Evolutionary conservation across 2,329 filamentous ascomycete species (phyloP).

Genomic region (Blumeria hordei): DNA sequence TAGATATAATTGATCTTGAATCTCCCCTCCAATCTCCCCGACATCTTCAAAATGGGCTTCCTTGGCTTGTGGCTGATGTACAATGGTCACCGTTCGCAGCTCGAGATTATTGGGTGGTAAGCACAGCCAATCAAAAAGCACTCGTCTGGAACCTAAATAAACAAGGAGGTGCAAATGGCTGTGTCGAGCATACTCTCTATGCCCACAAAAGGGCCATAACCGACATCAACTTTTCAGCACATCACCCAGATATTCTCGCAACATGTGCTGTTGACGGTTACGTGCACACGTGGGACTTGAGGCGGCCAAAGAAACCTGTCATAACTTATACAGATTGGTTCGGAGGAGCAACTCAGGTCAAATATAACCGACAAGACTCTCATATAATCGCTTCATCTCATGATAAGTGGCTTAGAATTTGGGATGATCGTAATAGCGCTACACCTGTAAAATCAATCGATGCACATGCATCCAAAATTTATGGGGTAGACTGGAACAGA

Average conservation of each 20-base stretch:
- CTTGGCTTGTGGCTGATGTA: constrained; percentile 90
- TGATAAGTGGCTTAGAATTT: constrained; percentile 67
- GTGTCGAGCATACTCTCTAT: constrained; percentile 62
- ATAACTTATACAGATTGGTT: constrained; percentile 82
- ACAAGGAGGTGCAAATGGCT: constrained; percentile 36
- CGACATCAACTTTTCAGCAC: constrained; percentile 87
- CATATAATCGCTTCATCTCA: constrained; percentile 77
- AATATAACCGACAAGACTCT: constrained; percentile 75
- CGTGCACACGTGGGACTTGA: constrained; percentile 78
- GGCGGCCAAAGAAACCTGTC: constrained; percentile 45
- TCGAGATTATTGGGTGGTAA: constrained; percentile 80
- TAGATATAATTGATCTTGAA: constrained; percentile 81
- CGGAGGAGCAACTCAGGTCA: constrained; percentile 81
- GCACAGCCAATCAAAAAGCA: constrained; percentile 83
- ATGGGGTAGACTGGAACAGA: constrained; percentile 85
- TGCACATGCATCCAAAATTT: constrained; percentile 81
- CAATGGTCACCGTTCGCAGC: constrained; percentile 90
- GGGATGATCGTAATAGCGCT: constrained; percentile 65
- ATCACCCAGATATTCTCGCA: constrained; percentile 69
- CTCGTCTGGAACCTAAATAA: constrained; percentile 81
- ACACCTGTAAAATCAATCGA: constrained; percentile 61
- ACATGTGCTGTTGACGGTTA: constrained; percentile 87
- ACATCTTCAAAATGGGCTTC: constrained; percentile 60
- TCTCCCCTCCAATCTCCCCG: constrained; percentile 70
- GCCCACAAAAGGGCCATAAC: constrained; percentile 76